phyloP scores from a whole-genome alignment of 1,284 basidiomycete species.

The Moniliella sp. region DNA sequence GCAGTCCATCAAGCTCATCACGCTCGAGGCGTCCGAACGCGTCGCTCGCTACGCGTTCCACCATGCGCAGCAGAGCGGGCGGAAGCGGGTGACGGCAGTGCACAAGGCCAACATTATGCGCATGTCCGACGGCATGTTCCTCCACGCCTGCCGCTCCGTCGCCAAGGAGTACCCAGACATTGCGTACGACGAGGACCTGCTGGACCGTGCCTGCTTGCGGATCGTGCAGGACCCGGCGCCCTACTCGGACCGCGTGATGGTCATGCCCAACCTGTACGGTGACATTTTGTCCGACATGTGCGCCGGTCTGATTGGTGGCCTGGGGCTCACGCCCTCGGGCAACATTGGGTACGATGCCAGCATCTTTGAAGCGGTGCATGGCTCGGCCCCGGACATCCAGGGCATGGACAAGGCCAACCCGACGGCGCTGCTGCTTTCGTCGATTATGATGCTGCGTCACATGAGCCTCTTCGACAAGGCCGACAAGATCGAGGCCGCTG shows the following conservation, averaged over 20 bases:
- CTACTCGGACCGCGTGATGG: conserved; percentile 92
- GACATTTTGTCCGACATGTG: conserved; percentile 98
- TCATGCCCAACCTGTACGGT: conserved; percentile 96
- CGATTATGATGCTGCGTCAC: conserved; percentile 75
- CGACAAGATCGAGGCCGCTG: conserved; percentile 72
- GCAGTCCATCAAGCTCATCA: conserved; percentile 98
- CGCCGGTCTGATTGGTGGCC: conserved; percentile 88
- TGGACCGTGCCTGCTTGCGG: conserved; percentile 85
- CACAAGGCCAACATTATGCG: conserved; percentile 99
- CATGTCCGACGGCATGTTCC: conserved; percentile 94
- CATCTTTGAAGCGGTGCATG: conserved; percentile 98
- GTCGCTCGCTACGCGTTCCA: conserved; percentile 97
- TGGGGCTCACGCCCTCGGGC: conserved; percentile 89
- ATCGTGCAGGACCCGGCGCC: conserved; percentile 62
- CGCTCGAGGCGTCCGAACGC: conserved; percentile 92
- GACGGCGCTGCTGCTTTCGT: conserved; percentile 77
- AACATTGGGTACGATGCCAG: conserved; percentile 96
- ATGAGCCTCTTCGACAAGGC: conserved; percentile 76
- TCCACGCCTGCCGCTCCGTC: conserved; percentile 85
- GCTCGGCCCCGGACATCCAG: conserved; percentile 41
- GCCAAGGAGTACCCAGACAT: conserved; percentile 88
- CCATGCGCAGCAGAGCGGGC: conserved; percentile 67
- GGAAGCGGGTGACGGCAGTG: conserved; percentile 85
- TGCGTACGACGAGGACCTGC: conserved; percentile 79
- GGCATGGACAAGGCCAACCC: conserved; percentile 79